phyloP scores from a whole-genome alignment of 129 eudicot species.

The Rutidosis leptorrhynchoides region DNA sequence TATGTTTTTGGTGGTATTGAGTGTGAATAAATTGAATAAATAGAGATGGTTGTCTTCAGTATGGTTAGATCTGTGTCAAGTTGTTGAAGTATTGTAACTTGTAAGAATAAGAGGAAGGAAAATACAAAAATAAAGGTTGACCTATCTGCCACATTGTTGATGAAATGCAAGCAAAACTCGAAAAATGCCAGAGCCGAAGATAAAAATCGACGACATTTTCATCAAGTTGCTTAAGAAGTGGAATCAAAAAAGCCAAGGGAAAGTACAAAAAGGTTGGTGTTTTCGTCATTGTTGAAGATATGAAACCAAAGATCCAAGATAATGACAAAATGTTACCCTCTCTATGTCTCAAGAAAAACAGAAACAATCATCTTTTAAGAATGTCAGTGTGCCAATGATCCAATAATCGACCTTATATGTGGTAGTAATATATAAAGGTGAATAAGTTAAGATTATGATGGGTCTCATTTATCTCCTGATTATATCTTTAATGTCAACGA shows the following conservation, averaged over 20 bases:
- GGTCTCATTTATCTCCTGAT: neutral
- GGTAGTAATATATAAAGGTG: no score
- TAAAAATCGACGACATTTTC: neutral
- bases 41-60: neutral
- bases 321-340: neutral
- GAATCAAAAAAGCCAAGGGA: neutral
- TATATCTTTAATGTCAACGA: no score
- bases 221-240: neutral
- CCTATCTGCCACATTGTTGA: neutral
- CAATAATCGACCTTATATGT: no score
- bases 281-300: neutral
- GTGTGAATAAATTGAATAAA: neutral
- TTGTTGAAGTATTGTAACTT: neutral
- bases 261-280: neutral
- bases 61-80: neutral
- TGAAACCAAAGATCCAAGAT: neutral
- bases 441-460: neutral
- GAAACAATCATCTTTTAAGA: neutral
- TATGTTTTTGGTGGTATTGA: neutral
- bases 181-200: neutral
- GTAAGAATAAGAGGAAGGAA: neutral
- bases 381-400: neutral
- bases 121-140: neutral
- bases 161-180: neutral
- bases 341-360: neutral